phyloP scores from a whole-genome alignment of 2,329 filamentous ascomycete genomes.

The Chaetomiaceae sp. region DNA sequence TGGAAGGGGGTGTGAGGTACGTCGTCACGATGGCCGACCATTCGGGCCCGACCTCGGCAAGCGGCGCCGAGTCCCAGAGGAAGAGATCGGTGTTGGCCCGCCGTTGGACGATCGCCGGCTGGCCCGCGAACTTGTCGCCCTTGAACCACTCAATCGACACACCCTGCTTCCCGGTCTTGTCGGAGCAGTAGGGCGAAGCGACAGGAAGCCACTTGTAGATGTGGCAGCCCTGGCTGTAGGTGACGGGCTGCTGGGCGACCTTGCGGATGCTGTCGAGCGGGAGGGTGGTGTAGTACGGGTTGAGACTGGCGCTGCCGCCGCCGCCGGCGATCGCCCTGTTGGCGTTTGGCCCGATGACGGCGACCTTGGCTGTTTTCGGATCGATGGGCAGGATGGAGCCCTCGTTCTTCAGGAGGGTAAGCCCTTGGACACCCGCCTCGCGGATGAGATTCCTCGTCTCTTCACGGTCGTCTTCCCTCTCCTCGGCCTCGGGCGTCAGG shows the following conservation, averaged over 20 bases:
- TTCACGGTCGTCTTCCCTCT: conserved; percentile 52
- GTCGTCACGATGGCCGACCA: conserved; percentile 63
- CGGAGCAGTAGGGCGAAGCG: conserved; percentile 55
- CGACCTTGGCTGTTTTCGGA: conserved; percentile 52
- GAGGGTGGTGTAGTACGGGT: conserved; percentile 64
- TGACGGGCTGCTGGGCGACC: conserved; percentile 50
- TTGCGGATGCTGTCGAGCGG: conserved; percentile 59
- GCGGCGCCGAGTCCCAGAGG: conserved; percentile 65
- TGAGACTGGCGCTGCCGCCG: conserved; percentile 63
- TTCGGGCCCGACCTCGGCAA: conserved; percentile 54
- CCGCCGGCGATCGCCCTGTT: conserved; percentile 64
- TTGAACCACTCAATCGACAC: conserved; percentile 62
- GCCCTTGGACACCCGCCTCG: conserved; percentile 55
- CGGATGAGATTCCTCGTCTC: conserved; percentile 59
- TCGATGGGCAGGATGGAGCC: conserved; percentile 55
- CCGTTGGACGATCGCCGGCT: conserved; percentile 52
- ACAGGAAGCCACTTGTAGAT: conserved; percentile 63
- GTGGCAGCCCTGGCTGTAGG: conserved; percentile 58
- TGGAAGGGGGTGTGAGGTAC: conserved; percentile 52
- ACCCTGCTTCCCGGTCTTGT: conserved; percentile 53
- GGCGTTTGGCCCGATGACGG: conserved; percentile 64
- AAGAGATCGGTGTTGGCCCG: conserved; percentile 63
- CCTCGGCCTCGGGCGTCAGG: conserved; percentile 51
- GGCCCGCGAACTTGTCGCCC: conserved; percentile 58
- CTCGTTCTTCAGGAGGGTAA: conserved; percentile 63